Percentiles rank a stretch among this genome's conserved stretches.
Evolutionary conservation across 106 monocot species (phyloP).

Genomic region (Cymbidium sinense): DNA sequence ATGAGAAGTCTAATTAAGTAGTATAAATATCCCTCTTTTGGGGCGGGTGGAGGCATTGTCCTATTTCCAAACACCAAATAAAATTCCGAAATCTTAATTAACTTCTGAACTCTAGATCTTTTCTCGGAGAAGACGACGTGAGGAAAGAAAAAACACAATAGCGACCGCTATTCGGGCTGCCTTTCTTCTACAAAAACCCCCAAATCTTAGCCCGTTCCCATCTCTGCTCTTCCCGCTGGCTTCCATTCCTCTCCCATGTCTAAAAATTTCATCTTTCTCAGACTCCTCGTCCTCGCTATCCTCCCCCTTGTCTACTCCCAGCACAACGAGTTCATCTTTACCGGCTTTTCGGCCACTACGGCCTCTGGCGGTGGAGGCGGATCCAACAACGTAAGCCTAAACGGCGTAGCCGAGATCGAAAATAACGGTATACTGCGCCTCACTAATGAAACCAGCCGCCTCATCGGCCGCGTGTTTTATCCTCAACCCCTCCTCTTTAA

Average conservation of each 20-base stretch:
- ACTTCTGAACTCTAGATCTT: background rate
- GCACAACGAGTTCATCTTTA: conserved; percentile 13
- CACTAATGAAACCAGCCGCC: conserved; percentile 26
- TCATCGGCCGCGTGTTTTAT: conserved; percentile 21
- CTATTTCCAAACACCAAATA: too few species aligned
- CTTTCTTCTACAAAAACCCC: background rate
- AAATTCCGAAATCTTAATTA: too few species aligned
- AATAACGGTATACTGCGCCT: conserved; percentile 12
- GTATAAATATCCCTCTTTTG: too few species aligned
- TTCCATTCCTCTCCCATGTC: background rate
- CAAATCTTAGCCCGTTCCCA: background rate
- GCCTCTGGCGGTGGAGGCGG: background rate
- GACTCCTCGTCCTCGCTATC: background rate
- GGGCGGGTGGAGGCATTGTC: too few species aligned
- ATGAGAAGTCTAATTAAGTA: too few species aligned
- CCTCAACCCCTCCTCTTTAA: conserved; percentile 9
- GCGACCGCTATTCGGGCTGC: background rate
- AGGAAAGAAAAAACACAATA: background rate
- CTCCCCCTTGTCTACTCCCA: conserved; percentile 3
- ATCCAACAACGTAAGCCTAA: conserved; percentile 10
- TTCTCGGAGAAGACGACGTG: background rate
- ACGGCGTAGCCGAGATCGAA: conserved; percentile 16
- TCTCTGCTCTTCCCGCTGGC: background rate
- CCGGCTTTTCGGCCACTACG: conserved; percentile 6
- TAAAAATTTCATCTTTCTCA: background rate